Conservation (phyloP, 2,329 filamentous ascomycete species). For the Aschersonia sp. region DNA sequence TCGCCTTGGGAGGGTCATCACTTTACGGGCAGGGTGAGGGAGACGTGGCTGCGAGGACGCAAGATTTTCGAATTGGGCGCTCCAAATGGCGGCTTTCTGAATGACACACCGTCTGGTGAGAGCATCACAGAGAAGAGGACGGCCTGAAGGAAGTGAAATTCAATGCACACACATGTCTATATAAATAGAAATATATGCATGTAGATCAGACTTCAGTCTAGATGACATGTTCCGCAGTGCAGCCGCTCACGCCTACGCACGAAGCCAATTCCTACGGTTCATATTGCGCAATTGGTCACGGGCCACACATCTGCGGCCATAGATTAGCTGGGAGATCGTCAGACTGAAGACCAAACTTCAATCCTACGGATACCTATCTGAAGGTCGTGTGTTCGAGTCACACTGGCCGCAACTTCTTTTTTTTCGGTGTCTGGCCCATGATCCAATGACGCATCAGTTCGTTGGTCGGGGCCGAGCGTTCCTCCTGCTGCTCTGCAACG, state of each 20-base stretch:
- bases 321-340: slow-evolving; percentile 14
- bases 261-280: no score
- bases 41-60: slow-evolving; percentile 73
- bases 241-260: no score
- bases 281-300: background rate
- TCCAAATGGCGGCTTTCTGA: slow-evolving; percentile 32
- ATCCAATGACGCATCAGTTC: no score
- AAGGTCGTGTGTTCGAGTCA: slow-evolving; percentile 17
- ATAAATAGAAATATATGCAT: no score
- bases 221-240: no score
- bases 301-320: background rate
- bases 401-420: slow-evolving; percentile 4
- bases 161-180: no score
- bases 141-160: no score
- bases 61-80: slow-evolving; percentile 60
- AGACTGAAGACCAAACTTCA: slow-evolving; percentile 13
- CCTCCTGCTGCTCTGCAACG: no score
- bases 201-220: no score
- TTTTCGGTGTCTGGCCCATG: background rate
- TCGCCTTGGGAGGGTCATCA: slow-evolving; percentile 76
- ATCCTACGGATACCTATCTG: slow-evolving; percentile 11
- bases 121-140: slow-evolving; percentile 45
- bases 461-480: no score
- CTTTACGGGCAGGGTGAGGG: slow-evolving; percentile 63
- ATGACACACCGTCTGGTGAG: slow-evolving; percentile 31